These are phyloP conservation scores for Begonia loranthoides DNA, from an alignment of 306 rosid species.

Conservation along the genomic window DNA sequence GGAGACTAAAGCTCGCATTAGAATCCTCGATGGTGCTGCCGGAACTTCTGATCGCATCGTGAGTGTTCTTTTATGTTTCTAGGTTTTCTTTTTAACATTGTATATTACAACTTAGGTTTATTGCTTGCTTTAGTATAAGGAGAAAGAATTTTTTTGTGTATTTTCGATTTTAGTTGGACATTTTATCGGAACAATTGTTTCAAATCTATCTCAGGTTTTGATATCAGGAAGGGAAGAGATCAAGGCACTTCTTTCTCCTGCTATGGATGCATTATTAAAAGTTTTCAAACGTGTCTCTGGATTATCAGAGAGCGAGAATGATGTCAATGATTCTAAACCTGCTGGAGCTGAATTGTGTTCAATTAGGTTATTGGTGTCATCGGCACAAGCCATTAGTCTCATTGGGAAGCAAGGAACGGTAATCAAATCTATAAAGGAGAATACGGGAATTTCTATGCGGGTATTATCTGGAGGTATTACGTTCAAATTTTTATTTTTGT, in stretches of 20 bases:
- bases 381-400: constrained; percentile 89
- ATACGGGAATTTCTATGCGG: constrained; percentile 54
- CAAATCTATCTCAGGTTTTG: constrained; percentile 46
- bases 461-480: constrained; percentile 71
- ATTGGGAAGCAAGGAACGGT: constrained; percentile 94
- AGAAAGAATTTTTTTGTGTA: too few species aligned
- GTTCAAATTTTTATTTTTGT: too few species aligned
- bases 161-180: too few species aligned
- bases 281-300: constrained; percentile 74
- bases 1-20: constrained; percentile 94
- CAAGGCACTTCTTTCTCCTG: constrained; percentile 70
- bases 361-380: constrained; percentile 70
- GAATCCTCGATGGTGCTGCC: constrained; percentile 78
- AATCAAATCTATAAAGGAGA: constrained; percentile 87
- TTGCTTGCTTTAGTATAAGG: too few species aligned
- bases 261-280: constrained; percentile 86
- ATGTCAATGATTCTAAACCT: constrained; percentile 16
- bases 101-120: too few species aligned
- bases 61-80: constrained; percentile 13
- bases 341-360: constrained; percentile 49
- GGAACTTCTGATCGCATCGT: constrained; percentile 89
- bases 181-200: constrained; percentile 1
- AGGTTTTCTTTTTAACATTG: too few species aligned
- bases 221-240: constrained; percentile 83
- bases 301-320: constrained; percentile 49